Evolutionary conservation across 2,329 filamentous ascomycete genomes (phyloP), one percentile per base, ranked within the genome.

Genomic region (Colletotrichum sp.): DNA sequence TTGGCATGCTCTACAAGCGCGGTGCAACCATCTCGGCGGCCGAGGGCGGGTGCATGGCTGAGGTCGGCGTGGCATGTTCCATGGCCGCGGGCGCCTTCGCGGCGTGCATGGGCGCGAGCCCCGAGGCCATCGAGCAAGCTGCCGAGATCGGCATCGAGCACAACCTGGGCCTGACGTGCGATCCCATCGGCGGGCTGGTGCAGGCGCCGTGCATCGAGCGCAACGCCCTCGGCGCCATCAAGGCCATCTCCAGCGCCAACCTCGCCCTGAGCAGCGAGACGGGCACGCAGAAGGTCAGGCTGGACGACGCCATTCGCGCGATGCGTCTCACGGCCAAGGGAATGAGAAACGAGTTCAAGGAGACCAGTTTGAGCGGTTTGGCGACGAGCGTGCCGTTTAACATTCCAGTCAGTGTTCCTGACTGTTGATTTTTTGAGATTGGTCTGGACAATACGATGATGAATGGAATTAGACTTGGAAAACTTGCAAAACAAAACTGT

Each of bases 321-420:
- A 88, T 88, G 87, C 81, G 87, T 0, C 75, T 88, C 16, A 88
- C 87, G 0, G 87, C 87, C 5, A 83, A 86, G 79, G 87, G 87
- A 1, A 88, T 88, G 87, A 81, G 87, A 36, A 88, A 88, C 43
- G 87, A 88, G 79, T 88, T 88, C 78, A 88, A 88, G 81, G 87
- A 88, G 80, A 88, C 87, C 5, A 88, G 86, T 73, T 77, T 88
- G 31, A 88, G 86, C 62, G 86, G 86, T 4, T 75, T 88, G 72
- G 86, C 86, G n/a, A 88, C 86, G 4, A 88, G 86, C 72, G 87
- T 88, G 70, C 85, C 86, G 11, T 78, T 88, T 27, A 81, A 88
- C 72, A 88, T 88, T 55, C 87, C 87, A 7, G 87, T 88, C 64
- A 88, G 86, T 74, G 87, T 88, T 34, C 87, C 87, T n/a, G 87